Base-by-base conservation (phyloP, 1,284 basidiomycete species). In the Schizopora paradoxa region DNA sequence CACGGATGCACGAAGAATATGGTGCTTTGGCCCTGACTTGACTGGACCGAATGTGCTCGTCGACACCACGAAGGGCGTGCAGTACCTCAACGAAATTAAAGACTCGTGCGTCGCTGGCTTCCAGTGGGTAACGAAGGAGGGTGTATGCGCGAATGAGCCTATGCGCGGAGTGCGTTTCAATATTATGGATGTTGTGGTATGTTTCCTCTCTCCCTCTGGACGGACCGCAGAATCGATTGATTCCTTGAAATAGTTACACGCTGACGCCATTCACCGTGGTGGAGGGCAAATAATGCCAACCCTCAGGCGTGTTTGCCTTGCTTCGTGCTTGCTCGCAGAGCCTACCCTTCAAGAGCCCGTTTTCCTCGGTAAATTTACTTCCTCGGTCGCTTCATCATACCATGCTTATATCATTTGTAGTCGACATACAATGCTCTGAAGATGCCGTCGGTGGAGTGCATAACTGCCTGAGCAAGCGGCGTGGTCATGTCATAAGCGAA, bases 111-210 rank as follows among this genome's bases (percentile, higher is more conserved):
- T 99, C 67, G 95, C 95, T 63, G 95, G 93, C 49, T 93, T 99
- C 86, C 96, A 99, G 73, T 99, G 95, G 96, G 96, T 94, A 47
- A 89, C 92, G 54, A 96, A 95, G 78, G 93, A 96, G 73, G 96
- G 96, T 79, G 93, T 92, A 56, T 85, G 87, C 63, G 83, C 83
- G 53, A 96, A 99, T 68, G 96, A 99, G 79, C 91, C 88, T 69
- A 95, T 99, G 91, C 93, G 96, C 76, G 94, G 94, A 74, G 80
- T 95, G 61, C 91, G 96, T 59, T 78, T 92, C 76, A 98, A 98
- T 76, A 77, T 98, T 55, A 74, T 97, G 58, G 95, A 97, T 81
- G 94, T 97, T 52, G 95, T 91, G 53, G 86, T 89, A 68, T 56
- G 82, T 66, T 26, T 32, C 23, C 23, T 13, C 16, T 33, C 13